Evolutionary conservation across 2,329 filamentous ascomycete genomes (phyloP).

Genomic region (Fusarium sp.): DNA sequence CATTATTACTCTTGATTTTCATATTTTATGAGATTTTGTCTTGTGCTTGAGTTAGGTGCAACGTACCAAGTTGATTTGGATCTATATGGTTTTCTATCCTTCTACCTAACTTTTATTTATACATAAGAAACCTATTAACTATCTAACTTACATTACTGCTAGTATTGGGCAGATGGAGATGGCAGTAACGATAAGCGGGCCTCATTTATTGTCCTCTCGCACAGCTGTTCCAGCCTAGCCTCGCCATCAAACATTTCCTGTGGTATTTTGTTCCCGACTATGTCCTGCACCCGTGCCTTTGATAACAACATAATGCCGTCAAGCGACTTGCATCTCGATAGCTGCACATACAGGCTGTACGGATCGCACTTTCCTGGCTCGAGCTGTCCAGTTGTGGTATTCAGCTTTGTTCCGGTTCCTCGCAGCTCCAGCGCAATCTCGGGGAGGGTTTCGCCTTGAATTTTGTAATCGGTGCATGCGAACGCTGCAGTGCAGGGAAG

Average conservation of each 20-base stretch:
- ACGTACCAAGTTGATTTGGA: no score
- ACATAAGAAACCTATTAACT: no score
- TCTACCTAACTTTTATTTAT: no score
- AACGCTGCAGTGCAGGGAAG: background rate
- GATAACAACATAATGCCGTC: no score
- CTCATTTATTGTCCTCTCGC: background rate
- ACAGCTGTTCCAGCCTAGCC: conserved; percentile 2
- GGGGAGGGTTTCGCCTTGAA: conserved; percentile 6
- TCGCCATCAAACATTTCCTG: conserved; percentile 5
- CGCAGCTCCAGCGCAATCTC: conserved; percentile 3
- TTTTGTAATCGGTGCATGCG: conserved; percentile 10
- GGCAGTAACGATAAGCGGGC: background rate
- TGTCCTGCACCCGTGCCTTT: background rate
- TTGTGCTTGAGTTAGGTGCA: no score
- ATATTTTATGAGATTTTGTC: no score
- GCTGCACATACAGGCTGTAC: no score
- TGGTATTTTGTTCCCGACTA: conserved; percentile 9
- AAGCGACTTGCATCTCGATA: no score
- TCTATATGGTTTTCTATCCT: no score
- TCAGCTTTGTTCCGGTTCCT: conserved; percentile 11
- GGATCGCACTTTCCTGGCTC: conserved; percentile 3
- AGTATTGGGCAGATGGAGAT: no score
- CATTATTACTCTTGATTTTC: no score
- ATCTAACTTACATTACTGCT: no score
- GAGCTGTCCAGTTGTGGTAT: conserved; percentile 5